Evolutionary conservation across 768 basidiomycete species (phyloP).

Genomic region (Xerocomellus dryophilus): DNA sequence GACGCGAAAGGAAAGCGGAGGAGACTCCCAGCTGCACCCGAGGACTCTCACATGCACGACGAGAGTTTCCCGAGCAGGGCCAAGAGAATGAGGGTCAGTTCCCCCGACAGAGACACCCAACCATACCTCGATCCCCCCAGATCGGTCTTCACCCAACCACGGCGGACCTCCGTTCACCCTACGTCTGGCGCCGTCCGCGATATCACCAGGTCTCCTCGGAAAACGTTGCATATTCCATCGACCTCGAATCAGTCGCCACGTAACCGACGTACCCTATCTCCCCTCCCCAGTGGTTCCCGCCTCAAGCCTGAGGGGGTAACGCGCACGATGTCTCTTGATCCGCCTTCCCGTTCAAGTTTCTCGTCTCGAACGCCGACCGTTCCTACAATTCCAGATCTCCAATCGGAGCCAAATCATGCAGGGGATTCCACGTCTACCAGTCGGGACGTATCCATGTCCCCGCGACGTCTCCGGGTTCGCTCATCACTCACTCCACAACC

Average conservation of each 20-base stretch:
- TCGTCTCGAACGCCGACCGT: slow-evolving; percentile 25
- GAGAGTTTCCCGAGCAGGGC: slow-evolving; percentile 32
- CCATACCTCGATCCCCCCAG: slow-evolving; percentile 56
- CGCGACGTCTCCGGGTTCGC: slow-evolving; percentile 52
- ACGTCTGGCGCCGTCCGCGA: slow-evolving; percentile 23
- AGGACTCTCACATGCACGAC: slow-evolving; percentile 30
- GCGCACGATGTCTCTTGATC: slow-evolving; percentile 76
- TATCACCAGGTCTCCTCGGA: slow-evolving; percentile 29
- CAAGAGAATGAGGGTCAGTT: slow-evolving; percentile 55
- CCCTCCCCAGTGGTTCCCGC: slow-evolving; percentile 31
- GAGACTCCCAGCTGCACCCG: slow-evolving; percentile 34
- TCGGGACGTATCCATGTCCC: slow-evolving; percentile 46
- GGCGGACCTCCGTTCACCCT: slow-evolving; percentile 17
- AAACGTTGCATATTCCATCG: slow-evolving; percentile 31
- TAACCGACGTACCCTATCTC: slow-evolving; percentile 44
- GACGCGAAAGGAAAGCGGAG: slow-evolving; percentile 56
- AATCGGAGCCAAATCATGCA: slow-evolving; percentile 20
- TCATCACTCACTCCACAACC: slow-evolving; percentile 72
- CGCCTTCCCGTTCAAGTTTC: slow-evolving; percentile 37
- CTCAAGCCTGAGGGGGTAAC: slow-evolving; percentile 37
- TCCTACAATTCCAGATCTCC: slow-evolving; percentile 36
- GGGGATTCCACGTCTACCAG: slow-evolving; percentile 24
- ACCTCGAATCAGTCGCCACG: slow-evolving; percentile 32
- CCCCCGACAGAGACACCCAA: slow-evolving; percentile 42
- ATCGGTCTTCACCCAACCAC: slow-evolving; percentile 38